Percentiles rank a stretch among this genome's conserved stretches.
These are phyloP conservation scores for Pyrenochaeta sp. DNA, from an alignment of 2,329 filamentous ascomycete species.

Conservation along the genomic window DNA sequence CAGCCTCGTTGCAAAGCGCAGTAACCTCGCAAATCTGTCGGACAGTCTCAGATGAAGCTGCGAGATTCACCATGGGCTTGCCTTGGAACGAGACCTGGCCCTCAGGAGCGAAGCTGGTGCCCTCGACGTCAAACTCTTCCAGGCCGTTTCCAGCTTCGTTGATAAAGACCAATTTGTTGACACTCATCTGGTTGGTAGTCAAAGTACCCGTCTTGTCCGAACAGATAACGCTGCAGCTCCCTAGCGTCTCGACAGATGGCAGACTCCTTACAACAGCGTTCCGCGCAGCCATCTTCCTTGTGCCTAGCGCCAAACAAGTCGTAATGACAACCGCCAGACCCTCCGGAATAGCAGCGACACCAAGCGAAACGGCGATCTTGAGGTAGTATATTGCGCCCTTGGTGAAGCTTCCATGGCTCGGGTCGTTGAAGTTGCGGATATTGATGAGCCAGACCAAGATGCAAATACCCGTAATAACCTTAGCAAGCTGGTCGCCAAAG, in stretches of 20 bases:
- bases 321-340: slow-evolving; percentile 98
- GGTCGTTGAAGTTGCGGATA: slow-evolving; percentile 95
- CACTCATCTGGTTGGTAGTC: slow-evolving; percentile 99
- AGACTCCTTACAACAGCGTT: slow-evolving; percentile 96
- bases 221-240: slow-evolving; percentile 99
- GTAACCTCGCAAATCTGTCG: slow-evolving; percentile 76
- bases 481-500: slow-evolving; percentile 94
- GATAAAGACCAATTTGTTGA: slow-evolving; percentile 89
- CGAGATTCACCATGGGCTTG: slow-evolving; percentile 72
- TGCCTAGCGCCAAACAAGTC: slow-evolving; percentile 95
- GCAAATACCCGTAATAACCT: slow-evolving; percentile 98
- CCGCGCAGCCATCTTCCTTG: slow-evolving; percentile 98
- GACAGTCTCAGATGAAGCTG: slow-evolving; percentile 77
- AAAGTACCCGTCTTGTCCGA: slow-evolving; percentile 99
- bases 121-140: slow-evolving; percentile 88
- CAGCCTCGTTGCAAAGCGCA: slow-evolving; percentile 87
- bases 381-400: slow-evolving; percentile 99
- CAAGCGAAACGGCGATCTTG: slow-evolving; percentile 98
- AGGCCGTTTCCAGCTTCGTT: slow-evolving; percentile 75
- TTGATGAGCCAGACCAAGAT: slow-evolving; percentile 98
- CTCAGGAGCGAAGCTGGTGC: slow-evolving; percentile 88
- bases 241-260: slow-evolving; percentile 95
- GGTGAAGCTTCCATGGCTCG: slow-evolving; percentile 88
- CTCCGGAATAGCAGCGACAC: slow-evolving; percentile 96
- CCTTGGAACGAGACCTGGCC: slow-evolving; percentile 76